Conservation (phyloP, 345 rosid genomes). For the Trapa incisa region DNA sequence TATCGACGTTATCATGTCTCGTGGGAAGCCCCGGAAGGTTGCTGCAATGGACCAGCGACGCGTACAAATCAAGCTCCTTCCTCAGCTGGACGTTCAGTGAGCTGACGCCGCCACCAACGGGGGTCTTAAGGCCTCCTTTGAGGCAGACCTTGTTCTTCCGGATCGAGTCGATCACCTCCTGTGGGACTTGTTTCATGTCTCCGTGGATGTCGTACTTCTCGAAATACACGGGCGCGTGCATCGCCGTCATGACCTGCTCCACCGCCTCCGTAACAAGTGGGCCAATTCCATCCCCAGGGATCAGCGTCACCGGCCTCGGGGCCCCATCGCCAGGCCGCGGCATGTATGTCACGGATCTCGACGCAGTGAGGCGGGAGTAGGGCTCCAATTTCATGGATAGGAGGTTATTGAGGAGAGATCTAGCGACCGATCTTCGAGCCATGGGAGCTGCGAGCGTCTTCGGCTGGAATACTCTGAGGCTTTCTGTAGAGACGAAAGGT, state of each 20-base stretch:
- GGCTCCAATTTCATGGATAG: slow-evolving; percentile 17
- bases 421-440: slow-evolving; percentile 39
- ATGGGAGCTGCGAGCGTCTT: slow-evolving; percentile 16
- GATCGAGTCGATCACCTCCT: slow-evolving; percentile 77
- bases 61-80: slow-evolving; percentile 78
- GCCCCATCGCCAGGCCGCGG: slow-evolving; percentile 95
- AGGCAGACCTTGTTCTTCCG: slow-evolving; percentile 82
- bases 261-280: slow-evolving; percentile 84
- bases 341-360: slow-evolving; percentile 93
- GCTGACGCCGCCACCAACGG: slow-evolving; percentile 90
- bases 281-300: slow-evolving; percentile 94
- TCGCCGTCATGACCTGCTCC: slow-evolving; percentile 84
- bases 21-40: slow-evolving; percentile 74
- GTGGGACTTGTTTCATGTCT: slow-evolving; percentile 71
- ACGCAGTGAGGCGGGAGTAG: slow-evolving; percentile 2
- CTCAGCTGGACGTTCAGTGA: slow-evolving; percentile 75
- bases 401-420: slow-evolving; percentile 36
- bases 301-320: slow-evolving; percentile 67
- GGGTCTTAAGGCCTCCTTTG: slow-evolving; percentile 80
- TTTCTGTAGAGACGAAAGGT: not conserved
- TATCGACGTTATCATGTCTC: slow-evolving; percentile 72
- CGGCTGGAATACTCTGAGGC: not conserved
- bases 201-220: slow-evolving; percentile 74
- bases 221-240: slow-evolving; percentile 92
- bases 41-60: slow-evolving; percentile 80